Percentiles rank a stretch among this genome's conserved stretches.
These are phyloP conservation scores for Debaryomyces sp. DNA, from an alignment of 1,139 yeast genomes.

Conservation along the genomic window DNA sequence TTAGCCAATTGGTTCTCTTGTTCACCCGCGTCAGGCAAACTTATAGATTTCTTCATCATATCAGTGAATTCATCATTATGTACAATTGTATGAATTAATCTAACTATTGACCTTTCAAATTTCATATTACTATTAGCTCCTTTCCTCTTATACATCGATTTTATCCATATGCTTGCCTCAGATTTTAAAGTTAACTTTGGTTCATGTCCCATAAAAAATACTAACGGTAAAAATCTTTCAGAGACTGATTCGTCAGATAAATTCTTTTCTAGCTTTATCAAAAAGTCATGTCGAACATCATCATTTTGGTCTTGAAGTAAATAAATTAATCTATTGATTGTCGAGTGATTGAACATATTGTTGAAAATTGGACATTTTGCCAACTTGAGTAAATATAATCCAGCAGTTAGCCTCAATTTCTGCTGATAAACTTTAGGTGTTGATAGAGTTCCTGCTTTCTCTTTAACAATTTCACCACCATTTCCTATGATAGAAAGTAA, in stretches of 20 bases:
- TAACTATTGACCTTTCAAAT: conserved; percentile 65
- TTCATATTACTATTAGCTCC: conserved; percentile 44
- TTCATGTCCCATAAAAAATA: conserved; percentile 79
- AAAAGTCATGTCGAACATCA: conserved; percentile 57
- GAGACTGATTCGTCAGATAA: conserved; percentile 59
- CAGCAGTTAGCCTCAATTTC: conserved; percentile 70
- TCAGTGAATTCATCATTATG: conserved; percentile 72
- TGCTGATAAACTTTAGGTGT: conserved; percentile 68
- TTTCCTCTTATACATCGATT: conserved; percentile 55
- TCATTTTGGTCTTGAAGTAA: conserved; percentile 69
- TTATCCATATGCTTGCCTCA: conserved; percentile 71
- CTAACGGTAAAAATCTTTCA: conserved; percentile 64
- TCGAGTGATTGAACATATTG: conserved; percentile 52
- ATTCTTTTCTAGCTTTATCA: conserved; percentile 53
- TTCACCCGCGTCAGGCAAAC: conserved; percentile 22
- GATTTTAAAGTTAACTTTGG: conserved; percentile 54
- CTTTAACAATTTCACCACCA: conserved; percentile 78
- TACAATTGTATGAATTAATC: conserved; percentile 70
- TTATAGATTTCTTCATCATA: conserved; percentile 28
- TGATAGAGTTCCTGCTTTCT: conserved; percentile 46
- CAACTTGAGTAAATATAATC: conserved; percentile 62
- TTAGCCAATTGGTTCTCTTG: conserved; percentile 23
- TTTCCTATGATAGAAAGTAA: conserved; percentile 68
- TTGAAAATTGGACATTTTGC: conserved; percentile 60
- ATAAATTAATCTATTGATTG: conserved; percentile 55